These are phyloP conservation scores for Eucalyptus sideroxylon DNA, from an alignment of 345 rosid genomes.

Conservation along the genomic window DNA sequence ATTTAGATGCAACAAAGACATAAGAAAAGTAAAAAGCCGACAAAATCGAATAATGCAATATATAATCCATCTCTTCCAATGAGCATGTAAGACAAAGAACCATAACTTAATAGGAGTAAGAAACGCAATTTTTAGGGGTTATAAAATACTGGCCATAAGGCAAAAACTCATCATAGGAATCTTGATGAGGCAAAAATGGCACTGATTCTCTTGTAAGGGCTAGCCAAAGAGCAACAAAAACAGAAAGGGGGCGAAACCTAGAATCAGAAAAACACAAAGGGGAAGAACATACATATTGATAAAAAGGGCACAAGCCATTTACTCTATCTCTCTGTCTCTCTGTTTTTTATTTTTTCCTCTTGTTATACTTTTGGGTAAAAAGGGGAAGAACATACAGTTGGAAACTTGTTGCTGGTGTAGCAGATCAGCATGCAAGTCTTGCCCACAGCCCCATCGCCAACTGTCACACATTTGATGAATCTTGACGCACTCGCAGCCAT, in stretches of 20 bases:
- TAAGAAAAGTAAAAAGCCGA: not conserved
- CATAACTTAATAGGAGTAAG: not conserved
- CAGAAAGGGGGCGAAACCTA: slow-evolving; percentile 2
- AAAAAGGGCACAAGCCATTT: not conserved
- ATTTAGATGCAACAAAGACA: not conserved
- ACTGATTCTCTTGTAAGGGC: not conserved
- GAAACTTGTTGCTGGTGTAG: slow-evolving; percentile 80
- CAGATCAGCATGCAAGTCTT: slow-evolving; percentile 85
- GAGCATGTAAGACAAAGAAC: not conserved
- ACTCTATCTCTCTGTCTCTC: not conserved
- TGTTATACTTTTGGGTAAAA: not conserved
- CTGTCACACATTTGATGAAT: slow-evolving; percentile 81
- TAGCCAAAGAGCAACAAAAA: not conserved
- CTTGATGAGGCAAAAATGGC: not conserved
- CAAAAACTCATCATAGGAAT: not conserved
- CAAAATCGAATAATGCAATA: not conserved
- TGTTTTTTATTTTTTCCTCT: not conserved
- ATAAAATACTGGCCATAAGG: not conserved
- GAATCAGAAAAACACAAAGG: not conserved
- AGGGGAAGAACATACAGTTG: slow-evolving; percentile 38
- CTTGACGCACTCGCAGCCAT: slow-evolving; percentile 69
- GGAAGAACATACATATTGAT: no score
- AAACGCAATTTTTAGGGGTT: not conserved
- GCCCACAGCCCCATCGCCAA: slow-evolving; percentile 84
- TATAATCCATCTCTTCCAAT: not conserved